These are phyloP conservation scores for Solanum okadae DNA, from an alignment of 257 asterid genomes.

Conservation along the genomic window DNA sequence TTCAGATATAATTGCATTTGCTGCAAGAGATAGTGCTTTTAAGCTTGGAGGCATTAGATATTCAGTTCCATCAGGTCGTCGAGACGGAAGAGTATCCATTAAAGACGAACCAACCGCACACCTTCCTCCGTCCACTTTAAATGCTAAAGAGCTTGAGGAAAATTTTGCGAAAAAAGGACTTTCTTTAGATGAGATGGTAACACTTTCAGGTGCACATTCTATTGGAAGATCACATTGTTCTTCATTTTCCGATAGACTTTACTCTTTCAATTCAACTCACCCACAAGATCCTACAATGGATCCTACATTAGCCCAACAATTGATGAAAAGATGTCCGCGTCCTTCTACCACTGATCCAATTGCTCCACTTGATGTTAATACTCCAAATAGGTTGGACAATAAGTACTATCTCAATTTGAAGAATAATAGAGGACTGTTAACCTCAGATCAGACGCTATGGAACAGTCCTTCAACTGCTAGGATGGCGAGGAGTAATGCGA, in stretches of 20 bases:
- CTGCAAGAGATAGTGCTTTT: constrained; percentile 27
- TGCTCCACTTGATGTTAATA: constrained; percentile 16
- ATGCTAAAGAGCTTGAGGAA: constrained; percentile 5
- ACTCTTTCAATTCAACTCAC: constrained; percentile 9
- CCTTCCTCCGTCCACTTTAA: constrained; percentile 15
- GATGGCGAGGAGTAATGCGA: constrained; percentile 14
- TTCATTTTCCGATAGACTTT: constrained; percentile 8
- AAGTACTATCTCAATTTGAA: constrained; percentile 16
- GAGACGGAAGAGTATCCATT: constrained; percentile 18
- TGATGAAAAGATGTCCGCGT: constrained; percentile 5
- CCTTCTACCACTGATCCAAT: not conserved
- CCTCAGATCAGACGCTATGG: constrained; percentile 26
- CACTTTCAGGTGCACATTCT: constrained; percentile 47
- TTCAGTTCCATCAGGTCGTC: constrained; percentile 32
- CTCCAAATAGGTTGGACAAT: constrained; percentile 31
- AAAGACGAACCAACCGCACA: constrained; percentile 1
- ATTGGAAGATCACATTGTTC: constrained; percentile 28
- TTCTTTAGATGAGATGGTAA: constrained; percentile 26
- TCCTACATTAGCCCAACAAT: not conserved
- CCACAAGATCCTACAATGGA: constrained; percentile 23
- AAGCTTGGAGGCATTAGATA: constrained; percentile 18
- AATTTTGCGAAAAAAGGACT: constrained; percentile 27
- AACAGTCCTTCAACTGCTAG: constrained; percentile 8
- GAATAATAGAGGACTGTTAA: constrained; percentile 12
- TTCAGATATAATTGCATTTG: constrained; percentile 29